Evolutionary conservation across 2,329 filamentous ascomycete genomes (phyloP), one percentile per base, ranked within the genome.

Genomic region (Fusarium tricinctum): DNA sequence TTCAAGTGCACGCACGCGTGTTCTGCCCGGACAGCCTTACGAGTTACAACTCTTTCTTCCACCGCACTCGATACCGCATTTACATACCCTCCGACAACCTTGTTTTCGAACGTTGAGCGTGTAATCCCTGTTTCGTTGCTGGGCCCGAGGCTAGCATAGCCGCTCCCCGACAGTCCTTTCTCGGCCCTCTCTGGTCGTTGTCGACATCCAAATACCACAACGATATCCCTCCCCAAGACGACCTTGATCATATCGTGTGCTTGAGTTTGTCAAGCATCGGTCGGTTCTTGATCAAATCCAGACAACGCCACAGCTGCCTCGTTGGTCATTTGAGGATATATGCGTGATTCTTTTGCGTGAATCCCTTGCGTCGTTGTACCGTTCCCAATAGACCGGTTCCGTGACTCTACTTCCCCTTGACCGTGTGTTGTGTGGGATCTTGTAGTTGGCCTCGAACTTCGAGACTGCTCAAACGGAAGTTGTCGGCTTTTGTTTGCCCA

Each of bases 1-100:
- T 32, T 51, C 26, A 43, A 51, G 50, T 62, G 46, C 48, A 63
- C 54, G 50, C 68, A 48, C 49, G 64, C 65, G 48, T 53, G 58
- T 51, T 52, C 22, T 30, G 26, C 43, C 51, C 26, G 26, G 32
- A 48, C 28, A 51, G 46, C 44, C 60, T 49, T 33, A 23, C 58
- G 32, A 58, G 35, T 38, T 17, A 38, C 35, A 38, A n/a, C 35
- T 57, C 53, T 49, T 66, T 26, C 38, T 40, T 56, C 56, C 30
- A 42, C 44, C 53, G 52, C 56, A 49, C 63, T 66, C 45, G 46
- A 26, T 55, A 46, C 63, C 19, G 52, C 42, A 15, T 54, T 50
- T 63, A 53, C 40, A 55, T 68, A 52, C 19, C 13, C 17, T 49
- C 58, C 33, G 50, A 35, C 32, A 38, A 23, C 32, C 38, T 50